Evolutionary conservation across 352 stramenopile species (phyloP).

Genomic region (Chrysophaeum taylorii): DNA sequence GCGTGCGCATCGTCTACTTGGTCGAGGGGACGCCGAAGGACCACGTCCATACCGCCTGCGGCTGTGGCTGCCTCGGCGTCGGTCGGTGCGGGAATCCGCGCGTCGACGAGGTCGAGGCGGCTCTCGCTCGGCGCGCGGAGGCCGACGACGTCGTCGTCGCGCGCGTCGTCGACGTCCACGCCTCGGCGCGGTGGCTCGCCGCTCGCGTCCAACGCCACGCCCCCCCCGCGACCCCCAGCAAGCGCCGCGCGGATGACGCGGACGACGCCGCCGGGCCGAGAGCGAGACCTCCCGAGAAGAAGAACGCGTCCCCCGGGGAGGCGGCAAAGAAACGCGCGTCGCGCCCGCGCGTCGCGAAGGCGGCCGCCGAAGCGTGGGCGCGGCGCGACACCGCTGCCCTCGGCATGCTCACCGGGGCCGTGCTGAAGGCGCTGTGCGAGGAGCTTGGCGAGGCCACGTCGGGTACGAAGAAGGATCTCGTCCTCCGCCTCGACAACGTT

Average conservation of each 20-base stretch:
- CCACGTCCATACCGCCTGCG: constrained; percentile 4
- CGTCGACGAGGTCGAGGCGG: not conserved
- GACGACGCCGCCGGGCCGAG: not conserved
- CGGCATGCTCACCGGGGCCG: not conserved
- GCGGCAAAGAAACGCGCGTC: too few species aligned
- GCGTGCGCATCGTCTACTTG: not conserved
- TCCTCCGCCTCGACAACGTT: not conserved
- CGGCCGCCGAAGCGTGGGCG: not conserved
- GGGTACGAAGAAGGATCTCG: not conserved
- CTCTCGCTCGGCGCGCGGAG: not conserved
- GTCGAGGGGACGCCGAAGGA: not conserved
- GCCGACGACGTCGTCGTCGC: not conserved
- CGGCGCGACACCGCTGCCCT: not conserved
- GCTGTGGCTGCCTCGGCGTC: constrained; percentile 9
- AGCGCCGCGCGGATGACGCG: not conserved
- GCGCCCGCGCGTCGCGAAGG: too few species aligned
- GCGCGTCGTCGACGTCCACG: not conserved
- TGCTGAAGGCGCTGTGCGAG: not conserved
- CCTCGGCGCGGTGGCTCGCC: not conserved
- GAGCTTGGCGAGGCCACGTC: not conserved
- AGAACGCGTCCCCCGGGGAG: not conserved
- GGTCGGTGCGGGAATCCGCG: constrained; percentile 1
- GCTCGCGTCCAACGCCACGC: not conserved
- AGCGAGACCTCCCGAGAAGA: not conserved
- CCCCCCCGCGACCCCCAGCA: not conserved